These are phyloP conservation scores for Nemania diffusa DNA, from an alignment of 2,329 filamentous ascomycete species.

Conservation along the genomic window DNA sequence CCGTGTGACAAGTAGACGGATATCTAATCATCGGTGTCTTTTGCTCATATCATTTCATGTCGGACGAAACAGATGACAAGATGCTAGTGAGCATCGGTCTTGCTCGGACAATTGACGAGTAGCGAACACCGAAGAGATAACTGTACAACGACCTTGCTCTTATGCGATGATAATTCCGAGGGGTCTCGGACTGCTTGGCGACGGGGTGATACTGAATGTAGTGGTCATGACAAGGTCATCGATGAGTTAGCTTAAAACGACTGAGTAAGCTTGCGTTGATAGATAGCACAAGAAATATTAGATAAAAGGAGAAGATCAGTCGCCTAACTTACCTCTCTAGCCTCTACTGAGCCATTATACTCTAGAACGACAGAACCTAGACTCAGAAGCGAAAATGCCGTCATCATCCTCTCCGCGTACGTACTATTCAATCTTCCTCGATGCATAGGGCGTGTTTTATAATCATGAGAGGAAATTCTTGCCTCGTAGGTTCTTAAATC, in stretches of 20 bases:
- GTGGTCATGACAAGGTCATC: neutral
- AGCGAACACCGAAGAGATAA: constrained; percentile 30
- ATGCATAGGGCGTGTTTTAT: neutral
- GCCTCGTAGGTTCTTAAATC: neutral
- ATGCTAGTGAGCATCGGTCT: neutral
- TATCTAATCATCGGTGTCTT: neutral
- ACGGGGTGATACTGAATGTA: neutral
- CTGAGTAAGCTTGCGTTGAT: neutral
- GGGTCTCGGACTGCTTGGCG: neutral
- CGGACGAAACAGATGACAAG: neutral
- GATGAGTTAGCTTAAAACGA: neutral
- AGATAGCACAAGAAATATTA: neutral
- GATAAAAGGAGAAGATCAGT: neutral
- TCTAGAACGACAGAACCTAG: neutral
- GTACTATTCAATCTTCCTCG: neutral
- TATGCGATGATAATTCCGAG: neutral
- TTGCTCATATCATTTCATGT: neutral
- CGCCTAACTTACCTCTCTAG: neutral
- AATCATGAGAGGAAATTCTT: no score
- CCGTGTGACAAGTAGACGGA: neutral
- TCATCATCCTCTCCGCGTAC: constrained; percentile 29
- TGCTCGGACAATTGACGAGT: constrained; percentile 27
- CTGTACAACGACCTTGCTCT: neutral
- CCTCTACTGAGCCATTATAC: neutral
- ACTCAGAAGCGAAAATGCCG: constrained; percentile 12